A percentile compares a stretch with the other conserved stretches of the same genome.
Conservation (phyloP, 805 yeast species). For the Brettanomyces nanus region DNA sequence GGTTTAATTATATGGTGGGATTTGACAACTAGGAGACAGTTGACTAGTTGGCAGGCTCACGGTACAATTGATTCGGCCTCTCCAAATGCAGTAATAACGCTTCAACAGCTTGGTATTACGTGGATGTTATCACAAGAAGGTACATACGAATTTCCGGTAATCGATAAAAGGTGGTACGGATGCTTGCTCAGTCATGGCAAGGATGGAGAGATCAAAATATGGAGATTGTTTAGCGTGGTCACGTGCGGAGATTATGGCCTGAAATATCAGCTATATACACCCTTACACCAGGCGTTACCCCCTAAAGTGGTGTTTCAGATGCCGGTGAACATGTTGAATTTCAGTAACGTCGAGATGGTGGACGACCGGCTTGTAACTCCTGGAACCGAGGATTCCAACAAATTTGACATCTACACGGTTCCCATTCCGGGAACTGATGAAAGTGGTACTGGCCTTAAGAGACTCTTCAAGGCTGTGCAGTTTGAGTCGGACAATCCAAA, state of each 20-base stretch:
- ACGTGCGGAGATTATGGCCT: constrained; percentile 1
- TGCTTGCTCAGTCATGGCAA: constrained; percentile 55
- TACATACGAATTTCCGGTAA: constrained; percentile 8
- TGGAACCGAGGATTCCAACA: constrained; percentile 53
- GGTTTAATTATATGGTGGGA: constrained; percentile 68
- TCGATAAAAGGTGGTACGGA: constrained; percentile 28
- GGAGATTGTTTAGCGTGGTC: constrained; percentile 28
- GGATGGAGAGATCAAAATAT: constrained; percentile 47
- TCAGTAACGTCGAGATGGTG: constrained; percentile 49
- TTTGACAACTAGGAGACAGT: constrained; percentile 44
- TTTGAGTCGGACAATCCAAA: not conserved
- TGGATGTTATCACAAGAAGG: constrained; percentile 15
- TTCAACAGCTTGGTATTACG: constrained; percentile 35
- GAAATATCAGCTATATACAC: not conserved
- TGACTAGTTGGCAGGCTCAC: constrained; percentile 55
- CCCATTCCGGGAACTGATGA: constrained; percentile 11
- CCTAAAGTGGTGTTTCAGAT: constrained; percentile 32
- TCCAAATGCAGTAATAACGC: constrained; percentile 37
- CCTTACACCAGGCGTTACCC: not conserved
- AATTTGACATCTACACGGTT: constrained; percentile 52
- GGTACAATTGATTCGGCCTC: constrained; percentile 8
- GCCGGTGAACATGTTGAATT: constrained; percentile 70
- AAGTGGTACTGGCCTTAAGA: constrained; percentile 4
- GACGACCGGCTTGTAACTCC: constrained; percentile 38
- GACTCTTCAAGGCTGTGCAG: constrained; percentile 1